phyloP scores from a whole-genome alignment of 2,329 filamentous ascomycete species.

The Aplosporella prunicola region DNA sequence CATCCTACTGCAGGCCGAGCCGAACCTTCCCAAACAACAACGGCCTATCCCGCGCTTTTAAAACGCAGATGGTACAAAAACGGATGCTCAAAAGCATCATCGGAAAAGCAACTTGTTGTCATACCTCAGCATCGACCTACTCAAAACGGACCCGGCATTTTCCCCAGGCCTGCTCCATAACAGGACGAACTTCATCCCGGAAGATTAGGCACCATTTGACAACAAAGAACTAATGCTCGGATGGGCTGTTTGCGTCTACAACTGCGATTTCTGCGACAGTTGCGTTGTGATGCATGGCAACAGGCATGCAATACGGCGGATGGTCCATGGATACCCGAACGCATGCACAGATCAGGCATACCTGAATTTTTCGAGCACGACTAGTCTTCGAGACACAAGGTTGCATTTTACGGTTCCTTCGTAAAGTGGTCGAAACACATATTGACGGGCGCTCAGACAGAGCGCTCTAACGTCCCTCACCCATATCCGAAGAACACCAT shows the following conservation, averaged over 20 bases:
- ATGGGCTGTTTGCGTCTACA: slow-evolving; percentile 4
- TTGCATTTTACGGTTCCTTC: slow-evolving; percentile 13
- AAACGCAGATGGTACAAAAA: background rate
- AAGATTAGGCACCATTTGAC: slow-evolving; percentile 12
- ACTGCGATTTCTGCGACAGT: slow-evolving; percentile 6
- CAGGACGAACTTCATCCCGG: slow-evolving; percentile 2
- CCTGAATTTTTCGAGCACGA: slow-evolving; percentile 16
- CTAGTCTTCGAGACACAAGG: slow-evolving; percentile 17
- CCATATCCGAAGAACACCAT: too few species aligned
- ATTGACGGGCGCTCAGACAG: background rate
- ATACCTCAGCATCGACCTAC: slow-evolving; percentile 7
- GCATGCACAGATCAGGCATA: slow-evolving; percentile 14
- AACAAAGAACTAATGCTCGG: background rate
- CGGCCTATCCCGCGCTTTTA: background rate
- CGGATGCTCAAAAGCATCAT: slow-evolving; percentile 1
- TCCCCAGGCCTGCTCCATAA: slow-evolving; percentile 10
- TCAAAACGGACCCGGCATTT: slow-evolving; percentile 4
- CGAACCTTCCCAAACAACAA: slow-evolving; percentile 4
- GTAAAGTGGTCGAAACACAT: slow-evolving; percentile 11
- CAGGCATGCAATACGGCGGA: slow-evolving; percentile 12
- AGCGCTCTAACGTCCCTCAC: too few species aligned
- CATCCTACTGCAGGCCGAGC: slow-evolving; percentile 3
- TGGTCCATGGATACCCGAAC: slow-evolving; percentile 12
- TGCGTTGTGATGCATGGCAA: slow-evolving; percentile 13
- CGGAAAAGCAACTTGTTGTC: slow-evolving; percentile 7